Percentiles rank a stretch among this genome's conserved stretches.
phyloP scores from a whole-genome alignment of 345 rosid species.

The Salix brachista region DNA sequence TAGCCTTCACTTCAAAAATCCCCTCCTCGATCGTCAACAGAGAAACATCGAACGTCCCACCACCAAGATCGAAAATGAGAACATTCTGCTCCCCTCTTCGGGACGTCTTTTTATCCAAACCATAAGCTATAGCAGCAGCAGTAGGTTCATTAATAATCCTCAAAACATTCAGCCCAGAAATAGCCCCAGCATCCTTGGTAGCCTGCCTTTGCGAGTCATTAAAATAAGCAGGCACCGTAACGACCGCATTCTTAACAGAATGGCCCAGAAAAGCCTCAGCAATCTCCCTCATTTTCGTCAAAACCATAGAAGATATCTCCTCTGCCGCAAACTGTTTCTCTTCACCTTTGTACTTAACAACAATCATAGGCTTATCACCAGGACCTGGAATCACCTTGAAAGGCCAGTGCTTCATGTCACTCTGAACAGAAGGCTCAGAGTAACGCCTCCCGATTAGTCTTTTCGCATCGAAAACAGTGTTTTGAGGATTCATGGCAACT shows the following conservation, averaged over 20 bases:
- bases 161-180: constrained; percentile 11
- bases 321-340: constrained; percentile 18
- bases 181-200: constrained; percentile 22
- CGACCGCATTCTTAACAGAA: constrained; percentile 9
- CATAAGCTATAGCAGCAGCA: constrained; percentile 24
- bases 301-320: constrained; percentile 23
- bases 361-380: constrained; percentile 21
- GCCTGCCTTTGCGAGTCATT: constrained; percentile 22
- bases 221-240: constrained; percentile 19
- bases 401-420: constrained; percentile 27
- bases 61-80: constrained; percentile 19
- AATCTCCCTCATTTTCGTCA: constrained; percentile 18
- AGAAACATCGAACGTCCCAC: constrained; percentile 15
- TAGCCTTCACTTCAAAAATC: constrained; percentile 18
- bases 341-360: constrained; percentile 13
- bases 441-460: constrained; percentile 16
- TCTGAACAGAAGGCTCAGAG: constrained; percentile 16
- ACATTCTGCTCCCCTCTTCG: constrained; percentile 17
- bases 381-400: constrained; percentile 20
- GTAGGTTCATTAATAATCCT: constrained; percentile 23
- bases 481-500: constrained; percentile 20
- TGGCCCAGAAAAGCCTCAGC: constrained; percentile 18
- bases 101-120: constrained; percentile 15
- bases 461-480: constrained; percentile 18
- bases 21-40: constrained; percentile 8